A percentile compares a stretch with the other conserved stretches of the same genome.
phyloP scores from a whole-genome alignment of 2,329 filamentous ascomycete genomes.

The Trichoderma asperellum region DNA sequence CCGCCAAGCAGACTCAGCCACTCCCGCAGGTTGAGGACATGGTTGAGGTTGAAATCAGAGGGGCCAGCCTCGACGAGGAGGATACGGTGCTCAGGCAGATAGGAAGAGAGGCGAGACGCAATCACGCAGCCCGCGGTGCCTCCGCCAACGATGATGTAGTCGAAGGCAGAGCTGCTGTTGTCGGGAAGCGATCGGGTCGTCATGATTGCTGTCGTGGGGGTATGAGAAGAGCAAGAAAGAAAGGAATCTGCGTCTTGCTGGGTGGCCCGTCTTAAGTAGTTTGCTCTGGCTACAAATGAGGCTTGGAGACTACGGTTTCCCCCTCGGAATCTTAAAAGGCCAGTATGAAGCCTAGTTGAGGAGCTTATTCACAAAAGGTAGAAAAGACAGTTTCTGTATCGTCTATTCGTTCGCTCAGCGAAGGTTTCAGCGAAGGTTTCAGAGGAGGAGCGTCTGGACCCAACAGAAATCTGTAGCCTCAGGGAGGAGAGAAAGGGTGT shows the following conservation, averaged over 20 bases:
- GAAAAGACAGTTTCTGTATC: background rate
- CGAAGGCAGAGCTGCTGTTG: slow-evolving; percentile 68
- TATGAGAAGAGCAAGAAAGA: background rate
- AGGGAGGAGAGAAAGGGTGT: background rate
- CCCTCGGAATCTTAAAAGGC: background rate
- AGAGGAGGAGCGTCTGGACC: background rate
- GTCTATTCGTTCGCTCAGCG: background rate
- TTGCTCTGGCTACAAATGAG: background rate
- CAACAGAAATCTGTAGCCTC: slow-evolving; percentile 1
- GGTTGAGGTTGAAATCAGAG: slow-evolving; percentile 85
- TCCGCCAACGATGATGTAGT: slow-evolving; percentile 85
- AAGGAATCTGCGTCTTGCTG: background rate
- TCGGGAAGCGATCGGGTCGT: slow-evolving; percentile 70
- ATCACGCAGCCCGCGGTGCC: slow-evolving; percentile 87
- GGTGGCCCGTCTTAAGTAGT: background rate
- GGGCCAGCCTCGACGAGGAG: slow-evolving; percentile 87
- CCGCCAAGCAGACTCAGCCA: slow-evolving; percentile 85
- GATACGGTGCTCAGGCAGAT: slow-evolving; percentile 79
- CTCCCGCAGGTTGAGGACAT: slow-evolving; percentile 82
- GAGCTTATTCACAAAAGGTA: background rate
- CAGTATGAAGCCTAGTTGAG: background rate
- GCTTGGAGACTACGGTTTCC: background rate
- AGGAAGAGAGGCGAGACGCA: slow-evolving; percentile 77
- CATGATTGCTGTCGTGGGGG: slow-evolving; percentile 53
- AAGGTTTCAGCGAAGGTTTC: background rate